Evolutionary conservation across 495 filamentous ascomycete species (phyloP).

Genomic region (Acidomyces sp.): DNA sequence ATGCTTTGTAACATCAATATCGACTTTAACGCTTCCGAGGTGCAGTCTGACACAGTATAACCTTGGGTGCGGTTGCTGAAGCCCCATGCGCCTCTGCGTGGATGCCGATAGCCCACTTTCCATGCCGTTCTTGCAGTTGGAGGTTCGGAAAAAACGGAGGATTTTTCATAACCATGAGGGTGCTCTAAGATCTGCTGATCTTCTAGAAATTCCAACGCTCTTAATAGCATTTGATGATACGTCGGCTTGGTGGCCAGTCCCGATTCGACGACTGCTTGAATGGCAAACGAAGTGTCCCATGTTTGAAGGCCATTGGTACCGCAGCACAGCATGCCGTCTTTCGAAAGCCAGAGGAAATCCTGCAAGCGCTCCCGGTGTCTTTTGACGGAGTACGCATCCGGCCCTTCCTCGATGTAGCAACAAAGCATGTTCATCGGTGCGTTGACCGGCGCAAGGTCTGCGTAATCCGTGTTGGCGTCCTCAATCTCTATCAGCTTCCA

Average conservation of each 20-base stretch:
- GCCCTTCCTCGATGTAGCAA: slow-evolving; percentile 73
- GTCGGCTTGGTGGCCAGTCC: slow-evolving; percentile 64
- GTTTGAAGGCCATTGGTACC: slow-evolving; percentile 94
- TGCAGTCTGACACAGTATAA: slow-evolving; percentile 90
- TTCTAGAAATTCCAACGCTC: slow-evolving; percentile 76
- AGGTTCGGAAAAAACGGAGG: slow-evolving; percentile 45
- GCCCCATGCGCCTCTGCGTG: slow-evolving; percentile 85
- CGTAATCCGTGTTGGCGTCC: slow-evolving; percentile 78
- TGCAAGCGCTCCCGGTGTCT: slow-evolving; percentile 66
- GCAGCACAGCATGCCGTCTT: slow-evolving; percentile 86
- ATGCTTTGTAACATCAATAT: slow-evolving; percentile 73
- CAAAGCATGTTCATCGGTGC: slow-evolving; percentile 73
- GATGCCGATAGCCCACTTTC: slow-evolving; percentile 75
- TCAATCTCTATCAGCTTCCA: slow-evolving; percentile 73
- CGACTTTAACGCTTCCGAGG: slow-evolving; percentile 78
- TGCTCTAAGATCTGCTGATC: slow-evolving; percentile 58
- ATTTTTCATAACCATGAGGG: slow-evolving; percentile 48
- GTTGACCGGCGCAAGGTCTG: slow-evolving; percentile 79
- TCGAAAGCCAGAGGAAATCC: slow-evolving; percentile 85
- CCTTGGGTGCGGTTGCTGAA: slow-evolving; percentile 88
- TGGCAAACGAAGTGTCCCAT: slow-evolving; percentile 87
- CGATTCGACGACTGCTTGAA: slow-evolving; percentile 66
- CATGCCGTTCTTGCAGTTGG: slow-evolving; percentile 11
- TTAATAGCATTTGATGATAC: slow-evolving; percentile 72
- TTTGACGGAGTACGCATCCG: slow-evolving; percentile 58